Evolutionary conservation across 2,329 filamentous ascomycete species (phyloP).

Genomic region (Alternaria sp.): DNA sequence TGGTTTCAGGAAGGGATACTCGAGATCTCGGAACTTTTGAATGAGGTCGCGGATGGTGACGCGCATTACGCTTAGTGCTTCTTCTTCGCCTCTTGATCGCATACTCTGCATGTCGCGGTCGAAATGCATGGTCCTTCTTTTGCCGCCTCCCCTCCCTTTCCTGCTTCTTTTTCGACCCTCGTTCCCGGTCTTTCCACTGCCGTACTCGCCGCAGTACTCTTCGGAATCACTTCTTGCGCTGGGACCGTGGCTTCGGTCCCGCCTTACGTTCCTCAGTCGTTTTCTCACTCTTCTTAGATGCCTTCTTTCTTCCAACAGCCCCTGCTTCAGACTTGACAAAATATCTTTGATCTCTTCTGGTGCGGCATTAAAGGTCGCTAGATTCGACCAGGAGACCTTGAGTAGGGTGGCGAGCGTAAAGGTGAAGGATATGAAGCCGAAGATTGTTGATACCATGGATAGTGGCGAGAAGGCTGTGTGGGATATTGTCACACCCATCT

Average conservation of each 20-base stretch:
- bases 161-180: background rate
- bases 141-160: slow-evolving; percentile 7
- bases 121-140: slow-evolving; percentile 19
- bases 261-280: slow-evolving; percentile 16
- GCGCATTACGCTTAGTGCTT: slow-evolving; percentile 45
- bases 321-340: slow-evolving; percentile 50
- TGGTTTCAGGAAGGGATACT: slow-evolving; percentile 48
- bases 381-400: slow-evolving; percentile 50
- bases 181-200: background rate
- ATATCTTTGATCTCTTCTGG: slow-evolving; percentile 48
- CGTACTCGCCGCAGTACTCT: slow-evolving; percentile 14
- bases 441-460: slow-evolving; percentile 43
- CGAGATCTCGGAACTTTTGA: slow-evolving; percentile 44
- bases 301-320: slow-evolving; percentile 50
- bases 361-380: slow-evolving; percentile 47
- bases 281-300: slow-evolving; percentile 40
- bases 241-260: slow-evolving; percentile 18
- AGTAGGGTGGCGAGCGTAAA: slow-evolving; percentile 54
- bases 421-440: slow-evolving; percentile 52
- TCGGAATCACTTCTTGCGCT: slow-evolving; percentile 9
- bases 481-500: slow-evolving; percentile 30
- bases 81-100: slow-evolving; percentile 38
- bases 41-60: slow-evolving; percentile 46
- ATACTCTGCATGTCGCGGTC: slow-evolving; percentile 29
- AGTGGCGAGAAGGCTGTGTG: slow-evolving; percentile 41